A percentile compares a stretch with the other conserved stretches of the same genome.
These are phyloP conservation scores for Stagonosporopsis rhizophila DNA, from an alignment of 2,329 filamentous ascomycete species.

Conservation along the genomic window DNA sequence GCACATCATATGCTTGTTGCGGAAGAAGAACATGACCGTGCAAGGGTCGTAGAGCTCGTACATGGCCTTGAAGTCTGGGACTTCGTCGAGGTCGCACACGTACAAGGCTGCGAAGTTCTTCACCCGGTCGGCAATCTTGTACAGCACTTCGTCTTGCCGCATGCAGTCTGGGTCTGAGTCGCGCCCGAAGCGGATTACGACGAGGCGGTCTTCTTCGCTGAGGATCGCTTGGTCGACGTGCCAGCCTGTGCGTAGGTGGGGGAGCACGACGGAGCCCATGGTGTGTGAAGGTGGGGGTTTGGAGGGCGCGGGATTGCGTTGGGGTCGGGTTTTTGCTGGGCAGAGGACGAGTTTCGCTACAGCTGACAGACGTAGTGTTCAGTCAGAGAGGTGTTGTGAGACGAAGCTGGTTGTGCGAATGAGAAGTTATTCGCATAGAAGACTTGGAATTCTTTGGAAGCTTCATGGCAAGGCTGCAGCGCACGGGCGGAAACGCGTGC, in stretches of 20 bases:
- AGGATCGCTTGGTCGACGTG: constrained; percentile 95
- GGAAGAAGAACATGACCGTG: constrained; percentile 97
- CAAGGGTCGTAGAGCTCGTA: constrained; percentile 90
- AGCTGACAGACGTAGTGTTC: background rate
- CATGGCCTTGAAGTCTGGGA: constrained; percentile 82
- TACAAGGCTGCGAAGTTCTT: constrained; percentile 92
- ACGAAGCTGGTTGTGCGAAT: background rate
- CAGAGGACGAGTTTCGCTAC: background rate
- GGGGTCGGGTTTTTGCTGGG: background rate
- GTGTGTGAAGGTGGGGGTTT: background rate
- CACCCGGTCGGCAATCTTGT: constrained; percentile 89
- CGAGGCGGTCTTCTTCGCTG: constrained; percentile 81
- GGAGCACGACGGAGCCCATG: constrained; percentile 88
- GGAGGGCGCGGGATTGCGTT: background rate
- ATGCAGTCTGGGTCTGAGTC: constrained; percentile 84
- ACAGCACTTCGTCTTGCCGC: constrained; percentile 90
- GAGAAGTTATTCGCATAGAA: background rate
- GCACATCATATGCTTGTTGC: constrained; percentile 99
- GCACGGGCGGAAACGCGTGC: constrained; percentile 13
- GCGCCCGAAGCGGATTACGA: constrained; percentile 91
- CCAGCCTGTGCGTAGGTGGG: constrained; percentile 91
- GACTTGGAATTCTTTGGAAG: constrained; percentile 16
- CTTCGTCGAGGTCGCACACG: constrained; percentile 78
- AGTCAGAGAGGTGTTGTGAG: too few relatives aligned
- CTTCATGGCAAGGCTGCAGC: constrained; percentile 13